These are phyloP conservation scores for Echites panduratus DNA, from an alignment of 257 asterid genomes.

Conservation along the genomic window DNA sequence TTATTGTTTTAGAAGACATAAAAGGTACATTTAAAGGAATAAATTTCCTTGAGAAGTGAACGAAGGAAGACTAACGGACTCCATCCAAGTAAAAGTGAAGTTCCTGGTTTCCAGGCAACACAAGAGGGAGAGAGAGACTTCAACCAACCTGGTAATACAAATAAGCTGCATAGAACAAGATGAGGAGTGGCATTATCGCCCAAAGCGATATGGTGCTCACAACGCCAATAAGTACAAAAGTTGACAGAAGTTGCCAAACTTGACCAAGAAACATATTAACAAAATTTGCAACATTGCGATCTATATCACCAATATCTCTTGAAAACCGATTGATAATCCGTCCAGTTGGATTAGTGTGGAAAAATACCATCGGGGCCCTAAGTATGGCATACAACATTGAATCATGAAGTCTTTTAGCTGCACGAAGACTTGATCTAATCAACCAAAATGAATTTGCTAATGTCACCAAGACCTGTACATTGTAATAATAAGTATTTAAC, in stretches of 20 bases:
- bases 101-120: neutral
- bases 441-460: slow-evolving; percentile 84
- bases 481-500: neutral
- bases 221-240: slow-evolving; percentile 80
- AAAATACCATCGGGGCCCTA: slow-evolving; percentile 97
- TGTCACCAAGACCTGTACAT: slow-evolving; percentile 66
- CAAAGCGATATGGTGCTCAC: slow-evolving; percentile 88
- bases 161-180: slow-evolving; percentile 74
- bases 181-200: slow-evolving; percentile 89
- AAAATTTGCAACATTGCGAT: slow-evolving; percentile 76
- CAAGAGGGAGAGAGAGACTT: neutral
- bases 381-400: slow-evolving; percentile 76
- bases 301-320: slow-evolving; percentile 89
- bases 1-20: neutral
- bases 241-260: slow-evolving; percentile 71
- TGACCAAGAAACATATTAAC: slow-evolving; percentile 65
- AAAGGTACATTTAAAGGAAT: neutral
- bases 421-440: slow-evolving; percentile 82
- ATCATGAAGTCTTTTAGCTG: slow-evolving; percentile 72
- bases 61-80: neutral
- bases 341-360: slow-evolving; percentile 93
- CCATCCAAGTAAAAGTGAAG: neutral
- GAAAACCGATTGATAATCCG: slow-evolving; percentile 93
- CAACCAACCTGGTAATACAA: slow-evolving; percentile 74
- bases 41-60: neutral